Evolutionary conservation across 495 filamentous ascomycete species (phyloP).

Genomic region (Penicillium longicatenatum): DNA sequence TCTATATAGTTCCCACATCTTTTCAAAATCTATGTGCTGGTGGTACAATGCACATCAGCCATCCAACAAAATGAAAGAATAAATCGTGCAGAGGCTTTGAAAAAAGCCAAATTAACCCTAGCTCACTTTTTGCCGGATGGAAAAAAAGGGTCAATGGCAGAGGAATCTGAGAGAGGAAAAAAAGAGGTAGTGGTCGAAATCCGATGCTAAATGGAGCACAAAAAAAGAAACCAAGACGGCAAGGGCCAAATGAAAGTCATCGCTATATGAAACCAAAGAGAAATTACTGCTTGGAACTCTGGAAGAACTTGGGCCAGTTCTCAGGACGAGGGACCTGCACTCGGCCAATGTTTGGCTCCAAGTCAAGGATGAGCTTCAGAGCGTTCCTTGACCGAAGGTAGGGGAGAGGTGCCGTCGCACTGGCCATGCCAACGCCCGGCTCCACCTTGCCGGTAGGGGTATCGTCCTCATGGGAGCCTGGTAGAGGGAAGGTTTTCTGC

Average conservation of each 20-base stretch:
- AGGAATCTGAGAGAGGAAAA: slow-evolving; percentile 11
- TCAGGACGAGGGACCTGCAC: slow-evolving; percentile 57
- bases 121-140: slow-evolving; percentile 8
- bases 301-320: slow-evolving; percentile 45
- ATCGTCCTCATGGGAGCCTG: slow-evolving; percentile 59
- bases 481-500: slow-evolving; percentile 80
- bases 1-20: slow-evolving; percentile 16
- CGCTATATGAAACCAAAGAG: slow-evolving; percentile 37
- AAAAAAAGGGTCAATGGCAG: slow-evolving; percentile 6
- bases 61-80: slow-evolving; percentile 14
- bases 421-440: slow-evolving; percentile 56
- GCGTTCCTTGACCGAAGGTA: slow-evolving; percentile 89
- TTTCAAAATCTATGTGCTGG: slow-evolving; percentile 38
- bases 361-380: slow-evolving; percentile 93
- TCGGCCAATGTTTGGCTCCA: slow-evolving; percentile 87
- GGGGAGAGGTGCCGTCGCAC: slow-evolving; percentile 68
- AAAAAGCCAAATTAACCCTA: slow-evolving; percentile 9
- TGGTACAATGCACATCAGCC: slow-evolving; percentile 38
- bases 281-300: slow-evolving; percentile 36
- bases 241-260: slow-evolving; percentile 26
- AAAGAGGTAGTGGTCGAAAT: slow-evolving; percentile 17
- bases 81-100: slow-evolving; percentile 18
- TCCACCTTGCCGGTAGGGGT: slow-evolving; percentile 47
- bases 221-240: slow-evolving; percentile 16
- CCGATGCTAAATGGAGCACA: slow-evolving; percentile 28